Evolutionary conservation across 805 yeast species (phyloP).

Genomic region (Teunomyces panamensis): DNA sequence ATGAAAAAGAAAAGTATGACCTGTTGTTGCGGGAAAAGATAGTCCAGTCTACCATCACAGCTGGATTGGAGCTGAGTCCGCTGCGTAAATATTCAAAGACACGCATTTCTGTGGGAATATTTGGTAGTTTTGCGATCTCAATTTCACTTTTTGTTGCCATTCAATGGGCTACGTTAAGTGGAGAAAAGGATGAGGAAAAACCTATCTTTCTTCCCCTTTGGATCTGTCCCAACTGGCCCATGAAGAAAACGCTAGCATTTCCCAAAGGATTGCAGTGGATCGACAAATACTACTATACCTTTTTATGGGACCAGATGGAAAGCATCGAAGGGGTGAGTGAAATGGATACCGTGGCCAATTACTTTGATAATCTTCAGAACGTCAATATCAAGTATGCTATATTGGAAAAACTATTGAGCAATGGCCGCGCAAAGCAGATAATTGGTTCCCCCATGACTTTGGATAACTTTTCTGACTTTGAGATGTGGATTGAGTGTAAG

Average conservation of each 20-base stretch:
- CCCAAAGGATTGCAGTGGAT: slow-evolving; percentile 26
- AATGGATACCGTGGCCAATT: slow-evolving; percentile 10
- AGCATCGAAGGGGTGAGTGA: too few relatives aligned
- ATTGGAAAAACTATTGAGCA: slow-evolving; percentile 21
- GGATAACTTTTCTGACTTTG: slow-evolving; percentile 9
- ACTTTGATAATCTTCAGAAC: slow-evolving; percentile 13
- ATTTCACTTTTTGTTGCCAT: slow-evolving; percentile 21
- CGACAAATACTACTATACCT: slow-evolving; percentile 18
- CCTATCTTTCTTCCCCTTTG: slow-evolving; percentile 23
- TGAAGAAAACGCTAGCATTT: slow-evolving; percentile 18
- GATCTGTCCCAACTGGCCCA: slow-evolving; percentile 27
- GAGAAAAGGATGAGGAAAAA: slow-evolving; percentile 8
- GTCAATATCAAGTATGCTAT: slow-evolving; percentile 26
- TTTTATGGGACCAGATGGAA: slow-evolving; percentile 9
- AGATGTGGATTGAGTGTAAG: slow-evolving; percentile 31
- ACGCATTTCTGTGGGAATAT: slow-evolving; percentile 14
- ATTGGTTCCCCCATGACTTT: slow-evolving; percentile 29
- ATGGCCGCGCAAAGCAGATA: slow-evolving; percentile 20
- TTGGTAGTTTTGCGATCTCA: slow-evolving; percentile 20
- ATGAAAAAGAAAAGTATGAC: slow-evolving; percentile 15
- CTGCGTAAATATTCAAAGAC: too few relatives aligned
- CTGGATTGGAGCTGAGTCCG: too few relatives aligned
- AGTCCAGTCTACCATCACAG: neutral
- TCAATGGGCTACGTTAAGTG: slow-evolving; percentile 13
- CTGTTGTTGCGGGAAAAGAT: slow-evolving; percentile 4